These are phyloP conservation scores for Lactuca saligna DNA, from an alignment of 129 eudicot species.

Conservation along the genomic window DNA sequence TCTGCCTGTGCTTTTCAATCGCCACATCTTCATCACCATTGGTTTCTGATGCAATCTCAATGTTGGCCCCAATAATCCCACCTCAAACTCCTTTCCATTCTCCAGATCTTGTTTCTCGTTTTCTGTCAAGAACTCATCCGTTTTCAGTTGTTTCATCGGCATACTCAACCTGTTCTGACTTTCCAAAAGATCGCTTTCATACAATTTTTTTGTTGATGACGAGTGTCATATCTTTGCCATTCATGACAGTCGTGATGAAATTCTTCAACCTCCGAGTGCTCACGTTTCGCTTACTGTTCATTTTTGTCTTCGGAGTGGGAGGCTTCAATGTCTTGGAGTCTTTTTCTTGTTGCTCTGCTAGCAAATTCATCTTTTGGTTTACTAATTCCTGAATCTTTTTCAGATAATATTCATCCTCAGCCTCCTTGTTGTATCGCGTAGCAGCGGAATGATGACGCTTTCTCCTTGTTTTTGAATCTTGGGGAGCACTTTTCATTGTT, in stretches of 20 bases:
- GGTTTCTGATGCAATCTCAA: too few relatives aligned
- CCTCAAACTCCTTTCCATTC: too few relatives aligned
- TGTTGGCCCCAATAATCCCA: too few relatives aligned
- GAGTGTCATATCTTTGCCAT: not conserved
- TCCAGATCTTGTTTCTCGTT: not conserved
- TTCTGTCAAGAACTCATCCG: not conserved
- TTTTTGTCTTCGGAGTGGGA: not conserved
- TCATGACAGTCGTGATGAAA: not conserved
- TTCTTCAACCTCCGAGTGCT: not conserved
- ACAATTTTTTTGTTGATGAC: constrained; percentile 4
- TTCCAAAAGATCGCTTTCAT: not conserved
- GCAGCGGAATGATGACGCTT: not conserved
- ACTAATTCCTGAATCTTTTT: too few relatives aligned
- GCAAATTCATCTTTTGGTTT: too few relatives aligned
- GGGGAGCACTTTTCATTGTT: too few relatives aligned
- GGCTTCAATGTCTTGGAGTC: not conserved
- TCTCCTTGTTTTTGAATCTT: not conserved
- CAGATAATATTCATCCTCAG: too few relatives aligned
- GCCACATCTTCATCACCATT: too few relatives aligned
- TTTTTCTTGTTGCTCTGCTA: not conserved
- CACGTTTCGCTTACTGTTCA: not conserved
- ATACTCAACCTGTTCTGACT: not conserved
- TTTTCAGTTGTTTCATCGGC: constrained; percentile 8
- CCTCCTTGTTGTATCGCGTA: not conserved
- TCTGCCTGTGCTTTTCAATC: too few relatives aligned